A percentile compares a stretch with the other conserved stretches of the same genome.
Evolutionary conservation across 2,329 filamentous ascomycete species (phyloP).

Genomic region (Colletotrichum lindemuthianum): DNA sequence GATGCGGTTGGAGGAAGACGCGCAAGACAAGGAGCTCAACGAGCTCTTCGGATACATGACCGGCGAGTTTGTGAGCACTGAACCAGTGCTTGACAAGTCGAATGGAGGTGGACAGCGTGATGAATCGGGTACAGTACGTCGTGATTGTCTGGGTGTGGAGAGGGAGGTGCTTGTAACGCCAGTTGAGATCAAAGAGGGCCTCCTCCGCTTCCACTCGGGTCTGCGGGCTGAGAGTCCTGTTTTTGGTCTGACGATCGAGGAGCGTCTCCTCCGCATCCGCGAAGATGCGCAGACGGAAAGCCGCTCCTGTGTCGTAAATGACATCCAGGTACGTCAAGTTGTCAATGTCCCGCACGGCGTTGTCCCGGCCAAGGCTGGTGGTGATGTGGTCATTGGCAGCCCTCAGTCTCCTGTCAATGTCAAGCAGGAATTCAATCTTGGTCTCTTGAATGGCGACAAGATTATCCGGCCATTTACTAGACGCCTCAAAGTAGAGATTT

Average conservation of each 20-base stretch:
- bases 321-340: slow-evolving; percentile 89
- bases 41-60: slow-evolving; percentile 81
- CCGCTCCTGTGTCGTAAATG: slow-evolving; percentile 73
- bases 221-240: slow-evolving; percentile 73
- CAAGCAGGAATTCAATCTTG: slow-evolving; percentile 88
- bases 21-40: slow-evolving; percentile 85
- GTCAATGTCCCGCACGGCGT: slow-evolving; percentile 71
- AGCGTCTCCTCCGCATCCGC: slow-evolving; percentile 87
- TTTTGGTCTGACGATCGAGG: slow-evolving; percentile 80
- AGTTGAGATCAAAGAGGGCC: slow-evolving; percentile 76
- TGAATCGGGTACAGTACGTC: slow-evolving; percentile 82
- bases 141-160: slow-evolving; percentile 84
- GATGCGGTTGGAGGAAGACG: slow-evolving; percentile 82
- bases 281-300: slow-evolving; percentile 87
- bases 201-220: slow-evolving; percentile 75
- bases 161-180: slow-evolving; percentile 76
- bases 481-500: slow-evolving; percentile 91
- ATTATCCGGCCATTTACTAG: slow-evolving; percentile 93
- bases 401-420: slow-evolving; percentile 77
- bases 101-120: slow-evolving; percentile 82
- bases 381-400: slow-evolving; percentile 68
- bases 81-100: slow-evolving; percentile 93
- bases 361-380: slow-evolving; percentile 83
- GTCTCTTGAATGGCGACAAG: slow-evolving; percentile 90
- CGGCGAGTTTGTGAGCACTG: slow-evolving; percentile 79